Conservation (phyloP, 805 yeast species). For the Komagataella pseudopastoris region DNA sequence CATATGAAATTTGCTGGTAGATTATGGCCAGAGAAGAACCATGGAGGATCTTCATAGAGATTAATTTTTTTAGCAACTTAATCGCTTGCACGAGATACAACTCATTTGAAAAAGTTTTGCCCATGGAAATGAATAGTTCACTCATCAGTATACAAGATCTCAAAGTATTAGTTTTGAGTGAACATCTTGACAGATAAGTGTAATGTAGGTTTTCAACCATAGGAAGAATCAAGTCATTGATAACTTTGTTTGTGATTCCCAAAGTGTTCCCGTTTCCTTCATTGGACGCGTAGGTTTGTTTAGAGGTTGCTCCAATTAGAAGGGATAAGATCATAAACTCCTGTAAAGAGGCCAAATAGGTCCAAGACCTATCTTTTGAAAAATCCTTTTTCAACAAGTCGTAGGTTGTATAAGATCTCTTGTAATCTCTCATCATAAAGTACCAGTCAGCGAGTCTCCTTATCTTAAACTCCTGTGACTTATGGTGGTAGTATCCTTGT, state of each 20-base stretch:
- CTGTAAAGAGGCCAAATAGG: slow-evolving; percentile 68
- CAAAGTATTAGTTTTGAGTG: slow-evolving; percentile 55
- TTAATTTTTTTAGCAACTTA: slow-evolving; percentile 27
- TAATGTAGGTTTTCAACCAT: slow-evolving; percentile 61
- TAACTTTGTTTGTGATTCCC: slow-evolving; percentile 28
- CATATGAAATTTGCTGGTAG: slow-evolving; percentile 24
- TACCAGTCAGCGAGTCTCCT: slow-evolving; percentile 88
- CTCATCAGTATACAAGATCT: slow-evolving; percentile 54
- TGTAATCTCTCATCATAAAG: slow-evolving; percentile 81
- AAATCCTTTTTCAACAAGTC: slow-evolving; percentile 74
- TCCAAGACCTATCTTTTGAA: slow-evolving; percentile 67
- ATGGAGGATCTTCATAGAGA: slow-evolving; percentile 31
- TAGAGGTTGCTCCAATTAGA: slow-evolving; percentile 40
- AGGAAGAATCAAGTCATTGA: slow-evolving; percentile 43
- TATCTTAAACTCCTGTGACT: slow-evolving; percentile 57
- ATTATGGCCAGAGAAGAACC: slow-evolving; percentile 24
- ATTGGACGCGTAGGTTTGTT: slow-evolving; percentile 25
- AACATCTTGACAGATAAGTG: slow-evolving; percentile 61
- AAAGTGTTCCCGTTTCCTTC: slow-evolving; percentile 6
- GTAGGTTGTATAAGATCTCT: slow-evolving; percentile 70
- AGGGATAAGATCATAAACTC: slow-evolving; percentile 76
- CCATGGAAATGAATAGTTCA: slow-evolving; percentile 44
- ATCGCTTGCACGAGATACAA: slow-evolving; percentile 32
- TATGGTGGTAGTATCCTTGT: slow-evolving; percentile 46
- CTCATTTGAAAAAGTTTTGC: slow-evolving; percentile 27